Percentiles rank a stretch among this genome's conserved stretches.
phyloP scores from a whole-genome alignment of 192 early-diverging fungal species.

The Coemansia sp. region DNA sequence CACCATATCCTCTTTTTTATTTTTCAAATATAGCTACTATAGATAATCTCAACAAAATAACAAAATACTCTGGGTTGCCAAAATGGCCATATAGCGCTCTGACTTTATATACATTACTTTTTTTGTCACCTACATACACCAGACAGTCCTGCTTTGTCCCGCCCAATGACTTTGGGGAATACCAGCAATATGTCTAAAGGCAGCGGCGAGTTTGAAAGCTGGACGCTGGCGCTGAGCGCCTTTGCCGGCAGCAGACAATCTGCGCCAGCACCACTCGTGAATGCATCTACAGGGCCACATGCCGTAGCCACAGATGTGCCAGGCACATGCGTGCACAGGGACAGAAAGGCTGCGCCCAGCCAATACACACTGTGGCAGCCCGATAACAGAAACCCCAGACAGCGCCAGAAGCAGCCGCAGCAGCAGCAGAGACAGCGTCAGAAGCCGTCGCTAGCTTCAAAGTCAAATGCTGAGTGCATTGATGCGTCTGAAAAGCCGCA shows the following conservation, averaged over 20 bases:
- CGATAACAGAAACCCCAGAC: background rate
- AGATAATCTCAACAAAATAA: background rate
- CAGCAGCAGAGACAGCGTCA: background rate
- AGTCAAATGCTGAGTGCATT: background rate
- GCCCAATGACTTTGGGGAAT: background rate
- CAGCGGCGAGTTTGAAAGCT: slow-evolving; percentile 1
- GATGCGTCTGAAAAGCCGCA: background rate
- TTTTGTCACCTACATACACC: background rate
- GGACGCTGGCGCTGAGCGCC: slow-evolving; percentile 1
- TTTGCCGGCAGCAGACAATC: background rate
- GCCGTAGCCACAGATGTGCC: background rate
- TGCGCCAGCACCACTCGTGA: background rate
- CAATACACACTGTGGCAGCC: background rate
- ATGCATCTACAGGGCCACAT: background rate
- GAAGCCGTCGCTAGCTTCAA: background rate
- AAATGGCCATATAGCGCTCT: background rate
- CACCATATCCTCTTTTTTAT: background rate
- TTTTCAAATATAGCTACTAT: background rate
- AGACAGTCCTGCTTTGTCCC: background rate
- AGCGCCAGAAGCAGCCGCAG: background rate
- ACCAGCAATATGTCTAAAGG: background rate
- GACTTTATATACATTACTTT: background rate
- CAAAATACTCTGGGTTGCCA: background rate
- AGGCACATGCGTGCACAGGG: background rate
- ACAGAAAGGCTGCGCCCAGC: background rate